Percentiles rank a stretch among this genome's conserved stretches.
Conservation (phyloP, 768 basidiomycete genomes). For the Phylloporus sp. region DNA sequence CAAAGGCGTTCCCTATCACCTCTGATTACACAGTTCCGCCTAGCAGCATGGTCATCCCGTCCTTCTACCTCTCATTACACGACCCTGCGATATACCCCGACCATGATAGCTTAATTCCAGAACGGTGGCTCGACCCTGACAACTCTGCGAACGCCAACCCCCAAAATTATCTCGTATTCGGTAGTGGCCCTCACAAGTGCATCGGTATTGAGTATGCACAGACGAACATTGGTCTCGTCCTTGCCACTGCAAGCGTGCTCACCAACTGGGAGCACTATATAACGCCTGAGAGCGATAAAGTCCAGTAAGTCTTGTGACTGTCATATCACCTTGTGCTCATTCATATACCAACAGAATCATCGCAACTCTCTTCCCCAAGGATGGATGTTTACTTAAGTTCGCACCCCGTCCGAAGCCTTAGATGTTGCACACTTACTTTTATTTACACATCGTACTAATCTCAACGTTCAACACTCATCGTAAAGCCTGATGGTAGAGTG, state of each 20-base stretch:
- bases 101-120: conserved; percentile 78
- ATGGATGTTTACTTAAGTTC: conserved; percentile 81
- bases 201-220: conserved; percentile 91
- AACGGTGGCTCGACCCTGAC: conserved; percentile 89
- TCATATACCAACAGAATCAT: conserved; percentile 60
- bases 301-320: conserved; percentile 56
- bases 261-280: conserved; percentile 85
- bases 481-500: no score
- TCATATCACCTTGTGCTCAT: not conserved
- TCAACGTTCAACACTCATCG: no score
- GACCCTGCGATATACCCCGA: conserved; percentile 85
- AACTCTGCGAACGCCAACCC: conserved; percentile 78
- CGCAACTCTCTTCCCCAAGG: conserved; percentile 95
- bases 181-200: conserved; percentile 88
- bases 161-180: conserved; percentile 95
- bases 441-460: conserved; percentile 13
- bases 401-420: conserved; percentile 48
- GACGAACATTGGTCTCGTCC: conserved; percentile 83
- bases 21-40: conserved; percentile 89
- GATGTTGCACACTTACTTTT: not conserved
- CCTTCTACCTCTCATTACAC: conserved; percentile 89
- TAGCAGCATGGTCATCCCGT: conserved; percentile 92
- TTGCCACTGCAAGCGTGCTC: conserved; percentile 76
- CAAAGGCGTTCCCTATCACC: conserved; percentile 87
- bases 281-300: conserved; percentile 76